A percentile compares a stretch with the other conserved stretches of the same genome.
Evolutionary conservation across 1,284 basidiomycete species (phyloP).

Genomic region (Trametes versicolor): DNA sequence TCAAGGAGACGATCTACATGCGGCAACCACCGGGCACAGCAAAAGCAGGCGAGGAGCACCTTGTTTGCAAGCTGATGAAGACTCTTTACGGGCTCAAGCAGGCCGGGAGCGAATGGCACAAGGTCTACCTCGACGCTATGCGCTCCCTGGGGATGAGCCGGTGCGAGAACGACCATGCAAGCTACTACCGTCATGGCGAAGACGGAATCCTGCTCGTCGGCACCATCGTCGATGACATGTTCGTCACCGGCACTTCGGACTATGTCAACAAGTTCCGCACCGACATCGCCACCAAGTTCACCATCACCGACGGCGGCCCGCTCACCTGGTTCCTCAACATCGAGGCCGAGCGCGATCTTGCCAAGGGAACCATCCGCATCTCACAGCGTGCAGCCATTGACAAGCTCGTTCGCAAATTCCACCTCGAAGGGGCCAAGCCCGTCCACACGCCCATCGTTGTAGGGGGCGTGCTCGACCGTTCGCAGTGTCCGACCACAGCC

Average conservation of each 20-base stretch:
- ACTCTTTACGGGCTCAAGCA: slow-evolving; percentile 43
- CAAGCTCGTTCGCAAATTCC: slow-evolving; percentile 37
- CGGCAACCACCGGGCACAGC: slow-evolving; percentile 32
- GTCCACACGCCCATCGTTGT: not conserved
- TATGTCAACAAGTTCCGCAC: too few species aligned
- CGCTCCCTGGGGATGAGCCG: slow-evolving; percentile 19
- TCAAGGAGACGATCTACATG: slow-evolving; percentile 42
- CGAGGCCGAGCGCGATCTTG: slow-evolving; percentile 40
- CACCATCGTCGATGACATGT: too few species aligned
- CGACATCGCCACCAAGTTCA: too few species aligned
- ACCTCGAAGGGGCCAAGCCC: not conserved
- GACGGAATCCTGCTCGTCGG: slow-evolving; percentile 16
- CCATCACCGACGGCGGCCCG: slow-evolving; percentile 45
- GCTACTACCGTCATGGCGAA: slow-evolving; percentile 28
- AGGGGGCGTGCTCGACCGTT: slow-evolving; percentile 21
- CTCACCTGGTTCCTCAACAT: slow-evolving; percentile 47
- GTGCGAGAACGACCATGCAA: slow-evolving; percentile 33
- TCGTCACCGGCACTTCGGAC: too few species aligned
- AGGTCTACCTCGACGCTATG: slow-evolving; percentile 20
- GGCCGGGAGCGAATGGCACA: slow-evolving; percentile 31
- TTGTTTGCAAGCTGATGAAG: slow-evolving; percentile 25
- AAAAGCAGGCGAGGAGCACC: slow-evolving; percentile 11
- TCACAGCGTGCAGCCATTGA: slow-evolving; percentile 41
- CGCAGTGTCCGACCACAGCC: slow-evolving; percentile 33
- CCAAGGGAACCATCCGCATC: slow-evolving; percentile 38